These are phyloP conservation scores for Leccinum rimulosum DNA, from an alignment of 768 basidiomycete species.

Conservation along the genomic window DNA sequence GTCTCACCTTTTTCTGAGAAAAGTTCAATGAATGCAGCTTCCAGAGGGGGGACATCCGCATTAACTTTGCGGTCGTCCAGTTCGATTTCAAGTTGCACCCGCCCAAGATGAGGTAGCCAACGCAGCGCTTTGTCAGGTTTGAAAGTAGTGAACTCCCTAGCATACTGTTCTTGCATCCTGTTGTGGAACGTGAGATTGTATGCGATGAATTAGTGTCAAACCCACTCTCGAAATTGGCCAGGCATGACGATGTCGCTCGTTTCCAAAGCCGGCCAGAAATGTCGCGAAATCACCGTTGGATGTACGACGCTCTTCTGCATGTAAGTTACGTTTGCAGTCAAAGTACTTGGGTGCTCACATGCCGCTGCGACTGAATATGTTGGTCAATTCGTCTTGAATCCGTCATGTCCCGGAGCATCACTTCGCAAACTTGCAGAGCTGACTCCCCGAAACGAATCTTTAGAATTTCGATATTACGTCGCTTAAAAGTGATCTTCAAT, in stretches of 20 bases:
- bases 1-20: slow-evolving; percentile 67
- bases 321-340: slow-evolving; percentile 7
- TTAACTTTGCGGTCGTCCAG: slow-evolving; percentile 77
- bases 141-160: slow-evolving; percentile 71
- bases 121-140: slow-evolving; percentile 91
- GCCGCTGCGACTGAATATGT: slow-evolving; percentile 75
- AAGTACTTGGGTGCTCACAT: slow-evolving; percentile 41
- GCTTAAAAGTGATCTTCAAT: slow-evolving; percentile 42
- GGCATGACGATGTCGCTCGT: slow-evolving; percentile 74
- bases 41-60: slow-evolving; percentile 78
- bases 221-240: slow-evolving; percentile 78
- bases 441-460: slow-evolving; percentile 96
- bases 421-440: slow-evolving; percentile 92
- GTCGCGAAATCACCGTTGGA: slow-evolving; percentile 86
- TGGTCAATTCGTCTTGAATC: slow-evolving; percentile 89
- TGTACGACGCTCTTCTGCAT: slow-evolving; percentile 63
- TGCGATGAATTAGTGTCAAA: not conserved
- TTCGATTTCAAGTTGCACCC: slow-evolving; percentile 75
- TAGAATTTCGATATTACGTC: slow-evolving; percentile 88
- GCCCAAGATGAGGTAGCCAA: slow-evolving; percentile 90
- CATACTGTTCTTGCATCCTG: slow-evolving; percentile 76
- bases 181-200: slow-evolving; percentile 3
- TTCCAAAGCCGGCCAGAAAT: slow-evolving; percentile 93
- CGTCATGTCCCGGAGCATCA: slow-evolving; percentile 97
- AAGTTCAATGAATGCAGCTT: slow-evolving; percentile 87